A percentile compares a stretch with the other conserved stretches of the same genome.
Conservation (phyloP, 179 eudicot species). For the Carnegiea gigantea region DNA sequence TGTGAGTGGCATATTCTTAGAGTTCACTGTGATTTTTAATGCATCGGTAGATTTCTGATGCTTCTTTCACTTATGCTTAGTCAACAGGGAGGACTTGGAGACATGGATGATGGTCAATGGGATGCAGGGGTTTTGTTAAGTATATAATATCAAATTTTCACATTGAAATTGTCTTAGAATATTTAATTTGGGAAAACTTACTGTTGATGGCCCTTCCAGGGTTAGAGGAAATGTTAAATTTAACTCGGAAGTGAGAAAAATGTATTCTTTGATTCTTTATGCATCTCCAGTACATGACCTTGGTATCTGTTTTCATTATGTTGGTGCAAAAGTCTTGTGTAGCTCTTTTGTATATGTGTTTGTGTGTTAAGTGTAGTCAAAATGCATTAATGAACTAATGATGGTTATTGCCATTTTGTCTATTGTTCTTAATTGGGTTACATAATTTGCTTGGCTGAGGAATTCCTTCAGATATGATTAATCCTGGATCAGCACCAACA, state of each 20-base stretch:
- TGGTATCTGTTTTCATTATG: not conserved
- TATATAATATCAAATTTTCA: too few relatives aligned
- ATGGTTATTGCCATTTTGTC: slow-evolving; percentile 13
- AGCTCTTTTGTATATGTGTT: not conserved
- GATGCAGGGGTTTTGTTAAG: too few relatives aligned
- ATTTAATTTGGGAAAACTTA: not conserved
- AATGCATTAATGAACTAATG: slow-evolving; percentile 4
- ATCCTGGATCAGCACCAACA: slow-evolving; percentile 44
- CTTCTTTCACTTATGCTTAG: not conserved
- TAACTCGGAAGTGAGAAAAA: not conserved
- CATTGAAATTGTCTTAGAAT: not conserved
- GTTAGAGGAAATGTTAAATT: not conserved
- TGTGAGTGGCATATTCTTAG: not conserved
- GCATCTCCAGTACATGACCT: not conserved
- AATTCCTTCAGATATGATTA: slow-evolving; percentile 26
- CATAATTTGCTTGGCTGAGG: slow-evolving; percentile 43
- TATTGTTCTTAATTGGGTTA: slow-evolving; percentile 48
- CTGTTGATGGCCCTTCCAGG: not conserved
- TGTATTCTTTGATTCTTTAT: not conserved
- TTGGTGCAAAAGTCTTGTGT: not conserved
- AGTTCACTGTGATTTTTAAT: not conserved
- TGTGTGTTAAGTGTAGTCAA: not conserved
- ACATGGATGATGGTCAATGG: too few relatives aligned
- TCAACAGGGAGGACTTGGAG: not conserved
- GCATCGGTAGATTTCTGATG: not conserved